Base-by-base conservation (phyloP, 768 basidiomycete genomes). In the Tricholoma bakamatsutake region DNA sequence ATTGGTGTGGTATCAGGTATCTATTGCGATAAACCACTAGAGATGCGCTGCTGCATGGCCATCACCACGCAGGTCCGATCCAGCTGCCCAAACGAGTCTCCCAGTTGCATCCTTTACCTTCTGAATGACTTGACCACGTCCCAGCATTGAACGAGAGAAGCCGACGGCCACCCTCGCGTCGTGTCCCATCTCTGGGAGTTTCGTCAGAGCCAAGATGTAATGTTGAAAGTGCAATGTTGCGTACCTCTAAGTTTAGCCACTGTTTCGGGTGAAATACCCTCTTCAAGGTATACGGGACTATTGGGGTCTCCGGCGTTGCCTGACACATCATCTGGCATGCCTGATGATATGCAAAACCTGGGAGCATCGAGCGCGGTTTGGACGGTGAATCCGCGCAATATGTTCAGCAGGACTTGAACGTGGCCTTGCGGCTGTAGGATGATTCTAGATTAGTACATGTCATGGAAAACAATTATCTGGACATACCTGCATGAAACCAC, bases 301-400 rank as follows among this genome's bases (percentile, higher is more conserved):
- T 91, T 90, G 40, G 83, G 78, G 66, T 88, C 84, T 3, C 85
- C 85, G 0, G 84, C 84, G 24, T 71, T 68, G 76, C 8, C 73
- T 69, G 30, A 74, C 2, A 79, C 64, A 58, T 88, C 64, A 58
- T 88, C 84, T 0, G 90, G 88, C 54, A 78, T 79, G 24, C 88
- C 90, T 15, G 92, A 82, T 12, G 93, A 94, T 56, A 98, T 98
- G 67, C 95, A 98, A 74, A 98, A 97, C 12, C 96, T 84, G 8
- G 95, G 96, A 0, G 93, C 88, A 70, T 98, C 96, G 35, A 99
- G 81, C 12, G 94, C 90, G 3, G 90, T 84, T 71, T 99, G 97
- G 0, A 85, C 80, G 2, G 85, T 88, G 68, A 84, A 91, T 2
- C 95, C 95, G 46, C 93, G 82, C 27, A 98, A 79, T 51, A 97